Conservation (phyloP, 2,329 filamentous ascomycete genomes). For the Cladorrhinum sp. region DNA sequence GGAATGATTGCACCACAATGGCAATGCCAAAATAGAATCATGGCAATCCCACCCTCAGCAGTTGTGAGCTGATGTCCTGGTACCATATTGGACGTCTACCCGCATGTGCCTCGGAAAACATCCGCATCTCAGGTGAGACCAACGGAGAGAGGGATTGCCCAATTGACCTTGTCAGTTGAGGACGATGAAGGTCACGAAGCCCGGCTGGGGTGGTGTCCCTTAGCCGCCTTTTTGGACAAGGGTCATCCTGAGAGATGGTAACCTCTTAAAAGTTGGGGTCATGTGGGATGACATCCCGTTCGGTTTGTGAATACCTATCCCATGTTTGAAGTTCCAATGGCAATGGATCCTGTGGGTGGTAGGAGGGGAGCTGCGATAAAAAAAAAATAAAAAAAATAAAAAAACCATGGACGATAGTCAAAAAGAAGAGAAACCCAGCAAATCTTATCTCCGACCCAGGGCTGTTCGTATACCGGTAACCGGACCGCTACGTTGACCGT, state of each 20-base stretch:
- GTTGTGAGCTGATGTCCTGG: neutral
- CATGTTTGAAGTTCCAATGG: neutral
- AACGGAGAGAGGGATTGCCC: neutral
- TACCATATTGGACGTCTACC: neutral
- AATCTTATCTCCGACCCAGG: neutral
- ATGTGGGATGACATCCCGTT: slow-evolving; percentile 8
- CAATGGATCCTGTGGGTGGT: neutral
- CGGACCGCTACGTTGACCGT: neutral
- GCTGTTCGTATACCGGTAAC: neutral
- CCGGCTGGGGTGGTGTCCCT: neutral
- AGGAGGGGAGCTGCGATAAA: neutral
- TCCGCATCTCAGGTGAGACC: neutral
- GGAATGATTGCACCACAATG: neutral
- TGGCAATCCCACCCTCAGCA: neutral
- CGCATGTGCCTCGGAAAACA: neutral
- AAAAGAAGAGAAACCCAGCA: neutral
- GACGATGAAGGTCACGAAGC: slow-evolving; percentile 1
- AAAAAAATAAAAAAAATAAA: neutral
- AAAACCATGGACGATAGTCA: too few relatives aligned
- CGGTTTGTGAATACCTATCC: neutral
- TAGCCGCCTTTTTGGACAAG: slow-evolving; percentile 5
- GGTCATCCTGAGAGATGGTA: neutral
- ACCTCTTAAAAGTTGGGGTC: slow-evolving; percentile 1
- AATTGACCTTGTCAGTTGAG: slow-evolving; percentile 4
- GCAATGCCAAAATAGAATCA: slow-evolving; percentile 1